Evolutionary conservation across 352 stramenopile species (phyloP).

Genomic region (Globisporangium apiculatum): DNA sequence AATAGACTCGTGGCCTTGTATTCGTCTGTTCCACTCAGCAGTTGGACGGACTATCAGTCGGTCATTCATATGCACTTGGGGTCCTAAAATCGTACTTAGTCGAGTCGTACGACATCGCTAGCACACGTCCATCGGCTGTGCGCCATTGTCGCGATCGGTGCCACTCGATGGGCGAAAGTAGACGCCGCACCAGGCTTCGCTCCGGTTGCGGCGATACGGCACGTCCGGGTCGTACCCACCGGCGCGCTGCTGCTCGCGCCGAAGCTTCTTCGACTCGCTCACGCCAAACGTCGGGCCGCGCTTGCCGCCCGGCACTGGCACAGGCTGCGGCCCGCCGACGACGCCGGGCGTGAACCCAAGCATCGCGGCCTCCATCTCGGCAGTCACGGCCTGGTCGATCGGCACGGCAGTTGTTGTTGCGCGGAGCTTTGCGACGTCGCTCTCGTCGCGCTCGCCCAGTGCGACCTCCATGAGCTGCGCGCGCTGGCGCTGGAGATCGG

Average conservation of each 20-base stretch:
- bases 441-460: conserved; percentile 73
- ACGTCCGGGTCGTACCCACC: conserved; percentile 75
- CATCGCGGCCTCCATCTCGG: conserved; percentile 86
- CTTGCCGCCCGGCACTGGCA: conserved; percentile 76
- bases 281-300: conserved; percentile 69
- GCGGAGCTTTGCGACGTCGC: conserved; percentile 64
- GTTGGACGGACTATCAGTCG: too few species aligned
- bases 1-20: too few species aligned
- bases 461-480: conserved; percentile 84
- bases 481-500: conserved; percentile 73
- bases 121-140: conserved; percentile 48
- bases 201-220: conserved; percentile 73
- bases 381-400: conserved; percentile 82
- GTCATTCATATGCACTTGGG: too few species aligned
- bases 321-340: conserved; percentile 60
- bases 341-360: conserved; percentile 81
- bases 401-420: conserved; percentile 75
- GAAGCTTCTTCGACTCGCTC: conserved; percentile 74
- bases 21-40: too few species aligned
- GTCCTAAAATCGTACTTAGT: too few species aligned
- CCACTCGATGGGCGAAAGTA: conserved; percentile 46
- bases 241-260: conserved; percentile 69
- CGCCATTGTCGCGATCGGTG: neutral
- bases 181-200: conserved; percentile 70
- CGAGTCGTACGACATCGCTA: conserved; percentile 1